Conservation (phyloP, 352 stramenopile species). For the Globisporangium echinulatum region DNA sequence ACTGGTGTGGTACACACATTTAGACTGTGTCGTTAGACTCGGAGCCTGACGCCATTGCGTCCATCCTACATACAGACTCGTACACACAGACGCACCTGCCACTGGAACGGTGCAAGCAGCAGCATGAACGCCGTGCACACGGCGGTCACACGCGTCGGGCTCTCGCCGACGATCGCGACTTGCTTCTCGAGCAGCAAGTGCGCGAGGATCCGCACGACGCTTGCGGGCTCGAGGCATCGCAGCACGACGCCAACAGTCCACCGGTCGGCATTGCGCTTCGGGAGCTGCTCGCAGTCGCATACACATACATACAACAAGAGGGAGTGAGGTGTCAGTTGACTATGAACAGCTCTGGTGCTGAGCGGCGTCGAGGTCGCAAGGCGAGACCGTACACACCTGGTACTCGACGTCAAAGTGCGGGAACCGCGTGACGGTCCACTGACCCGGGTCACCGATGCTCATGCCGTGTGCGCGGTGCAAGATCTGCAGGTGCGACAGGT, state of each 20-base stretch:
- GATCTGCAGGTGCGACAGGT: slow-evolving; percentile 27
- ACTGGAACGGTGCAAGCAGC: slow-evolving; percentile 75
- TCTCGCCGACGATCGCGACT: slow-evolving; percentile 72
- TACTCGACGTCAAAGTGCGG: slow-evolving; percentile 65
- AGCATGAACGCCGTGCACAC: slow-evolving; percentile 66
- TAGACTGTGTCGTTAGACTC: background rate
- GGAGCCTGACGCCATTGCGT: background rate
- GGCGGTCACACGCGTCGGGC: slow-evolving; percentile 53
- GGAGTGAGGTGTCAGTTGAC: background rate
- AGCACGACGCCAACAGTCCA: slow-evolving; percentile 70
- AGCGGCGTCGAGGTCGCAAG: background rate
- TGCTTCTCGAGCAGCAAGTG: slow-evolving; percentile 77
- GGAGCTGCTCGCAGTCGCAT: slow-evolving; percentile 23
- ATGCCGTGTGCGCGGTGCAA: slow-evolving; percentile 54
- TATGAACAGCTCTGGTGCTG: background rate
- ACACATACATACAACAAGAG: background rate
- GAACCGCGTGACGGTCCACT: slow-evolving; percentile 55
- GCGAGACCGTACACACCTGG: slow-evolving; percentile 25
- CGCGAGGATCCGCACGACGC: slow-evolving; percentile 62
- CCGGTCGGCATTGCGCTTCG: slow-evolving; percentile 57
- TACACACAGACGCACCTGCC: slow-evolving; percentile 30
- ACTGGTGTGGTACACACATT: slow-evolving; percentile 20
- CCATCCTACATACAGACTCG: background rate
- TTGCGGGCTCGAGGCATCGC: slow-evolving; percentile 44
- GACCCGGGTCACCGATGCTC: slow-evolving; percentile 57